Evolutionary conservation across 2,329 filamentous ascomycete species (phyloP).

Genomic region (Nigrospora oryzae): DNA sequence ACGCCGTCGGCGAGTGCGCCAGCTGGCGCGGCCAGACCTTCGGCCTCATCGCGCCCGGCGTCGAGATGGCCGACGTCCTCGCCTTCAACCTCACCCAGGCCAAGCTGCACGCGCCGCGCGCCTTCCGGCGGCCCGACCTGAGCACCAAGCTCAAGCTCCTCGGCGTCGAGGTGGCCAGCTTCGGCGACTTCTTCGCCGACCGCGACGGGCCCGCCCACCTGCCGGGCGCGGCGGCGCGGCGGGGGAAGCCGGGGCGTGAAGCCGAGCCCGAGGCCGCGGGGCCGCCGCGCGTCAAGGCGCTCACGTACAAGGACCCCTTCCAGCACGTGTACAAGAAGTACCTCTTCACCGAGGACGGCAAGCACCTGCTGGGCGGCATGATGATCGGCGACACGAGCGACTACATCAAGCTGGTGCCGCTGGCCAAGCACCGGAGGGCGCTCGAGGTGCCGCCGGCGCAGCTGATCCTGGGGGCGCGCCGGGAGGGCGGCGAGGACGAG

Average conservation of each 20-base stretch:
- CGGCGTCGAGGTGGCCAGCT: conserved; percentile 85
- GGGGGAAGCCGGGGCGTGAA: conserved; percentile 23
- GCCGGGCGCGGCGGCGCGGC: conserved; percentile 44
- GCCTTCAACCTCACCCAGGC: conserved; percentile 87
- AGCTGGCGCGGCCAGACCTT: conserved; percentile 84
- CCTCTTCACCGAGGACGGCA: conserved; percentile 80
- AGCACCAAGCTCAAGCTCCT: conserved; percentile 89
- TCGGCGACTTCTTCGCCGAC: conserved; percentile 90
- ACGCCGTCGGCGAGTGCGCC: conserved; percentile 85
- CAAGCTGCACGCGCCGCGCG: conserved; percentile 57
- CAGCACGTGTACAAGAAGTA: conserved; percentile 89
- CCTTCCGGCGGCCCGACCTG: conserved; percentile 75
- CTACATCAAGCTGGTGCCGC: conserved; percentile 79
- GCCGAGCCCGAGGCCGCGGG: no score
- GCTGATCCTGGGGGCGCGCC: conserved; percentile 72
- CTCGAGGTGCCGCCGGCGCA: conserved; percentile 73
- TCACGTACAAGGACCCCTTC: conserved; percentile 87
- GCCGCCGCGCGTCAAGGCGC: conserved; percentile 64
- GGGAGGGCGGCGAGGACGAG: conserved; percentile 59
- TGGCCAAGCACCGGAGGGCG: conserved; percentile 76
- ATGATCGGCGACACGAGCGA: conserved; percentile 92
- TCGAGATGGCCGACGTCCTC: conserved; percentile 89
- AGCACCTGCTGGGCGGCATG: conserved; percentile 89
- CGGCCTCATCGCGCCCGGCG: conserved; percentile 78
- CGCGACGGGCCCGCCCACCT: conserved; percentile 70